Base-by-base conservation (phyloP, 371 early-diverging fungal genomes). In the Basidiobolus meristosporus region DNA sequence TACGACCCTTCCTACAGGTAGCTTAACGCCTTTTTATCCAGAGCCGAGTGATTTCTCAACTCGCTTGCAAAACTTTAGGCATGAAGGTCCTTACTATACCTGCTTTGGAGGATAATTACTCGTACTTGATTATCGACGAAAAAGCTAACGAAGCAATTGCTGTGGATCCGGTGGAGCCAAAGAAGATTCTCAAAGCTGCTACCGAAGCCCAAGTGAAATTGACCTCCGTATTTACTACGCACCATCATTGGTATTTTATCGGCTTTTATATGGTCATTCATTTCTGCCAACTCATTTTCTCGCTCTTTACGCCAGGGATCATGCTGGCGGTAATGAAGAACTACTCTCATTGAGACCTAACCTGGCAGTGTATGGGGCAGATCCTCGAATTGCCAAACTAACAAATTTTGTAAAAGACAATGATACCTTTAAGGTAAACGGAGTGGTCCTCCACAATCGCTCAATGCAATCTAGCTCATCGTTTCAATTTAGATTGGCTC, bases 301-400 rank as follows among this genome's bases (percentile, higher is more conserved):
- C n/a, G n/a, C 4, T 20, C 14, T 47, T n/a, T 10, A 48, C 38
- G 18, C 23, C 15, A 43, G 36, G 46, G 88, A 88, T 54, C 88
- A 89, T 45, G 51, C 84, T 20, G 77, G 73, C 16, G 88, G 88
- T n/a, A 87, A 86, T 51, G 54, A 46, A 17, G 65, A 65, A 31
- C 49, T 89, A 31, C 55, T 68, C 19, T 47, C 59, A 33, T 52
- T 46, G 33, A 61, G 68, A 26, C 84, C 87, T 0, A 73, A 73
- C 1, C 52, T 90, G 2, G 62, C 66, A 1, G 78, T 90, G 1
- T 87, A 73, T 54, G 93, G 90, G 14, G 84, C 79, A 9, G 93
- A 86, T 50, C 68, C 71, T 15, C 74, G 91, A n/a, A 83, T 90
- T 38, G 80, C 80, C 11, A 77, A 70, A 23, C 68, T 90, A 46